A percentile compares a stretch with the other conserved stretches of the same genome.
phyloP scores from a whole-genome alignment of 768 basidiomycete genomes.

The Tephrocybe sp. region DNA sequence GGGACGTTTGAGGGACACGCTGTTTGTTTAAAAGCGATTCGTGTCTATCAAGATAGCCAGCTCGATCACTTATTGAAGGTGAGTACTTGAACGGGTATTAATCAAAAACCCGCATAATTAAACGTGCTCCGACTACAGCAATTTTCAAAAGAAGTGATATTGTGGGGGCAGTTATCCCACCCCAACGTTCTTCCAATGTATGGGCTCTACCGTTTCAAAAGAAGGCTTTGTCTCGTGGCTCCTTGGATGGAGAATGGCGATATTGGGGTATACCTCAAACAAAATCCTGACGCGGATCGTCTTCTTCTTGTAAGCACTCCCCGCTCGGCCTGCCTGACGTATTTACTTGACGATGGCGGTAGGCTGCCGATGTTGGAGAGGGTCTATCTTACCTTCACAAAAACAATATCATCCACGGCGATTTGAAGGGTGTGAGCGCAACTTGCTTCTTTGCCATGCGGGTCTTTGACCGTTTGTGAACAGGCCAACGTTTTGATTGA shows the following conservation, averaged over 20 bases:
- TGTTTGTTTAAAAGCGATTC: neutral
- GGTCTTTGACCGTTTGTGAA: neutral
- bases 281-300: neutral
- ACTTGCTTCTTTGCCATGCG: no score
- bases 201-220: constrained; percentile 2
- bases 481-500: constrained; percentile 3
- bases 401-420: neutral
- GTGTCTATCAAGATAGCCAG: neutral
- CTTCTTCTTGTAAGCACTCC: neutral
- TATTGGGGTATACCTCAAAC: neutral
- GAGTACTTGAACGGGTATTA: no score
- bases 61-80: neutral
- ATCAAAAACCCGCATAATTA: no score
- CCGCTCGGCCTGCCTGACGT: no score
- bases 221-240: neutral
- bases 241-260: constrained; percentile 7
- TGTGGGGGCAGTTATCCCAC: constrained; percentile 1
- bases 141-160: neutral
- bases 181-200: constrained; percentile 4
- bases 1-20: neutral
- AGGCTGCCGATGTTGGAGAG: neutral
- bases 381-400: neutral
- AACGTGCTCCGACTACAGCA: neutral
- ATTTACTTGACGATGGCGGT: no score
- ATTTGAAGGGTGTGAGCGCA: constrained; percentile 1